Evolutionary conservation across 192 early-diverging fungal species (phyloP), one percentile per base, ranked within the genome.

Genomic region (Rhizophagus sp.): DNA sequence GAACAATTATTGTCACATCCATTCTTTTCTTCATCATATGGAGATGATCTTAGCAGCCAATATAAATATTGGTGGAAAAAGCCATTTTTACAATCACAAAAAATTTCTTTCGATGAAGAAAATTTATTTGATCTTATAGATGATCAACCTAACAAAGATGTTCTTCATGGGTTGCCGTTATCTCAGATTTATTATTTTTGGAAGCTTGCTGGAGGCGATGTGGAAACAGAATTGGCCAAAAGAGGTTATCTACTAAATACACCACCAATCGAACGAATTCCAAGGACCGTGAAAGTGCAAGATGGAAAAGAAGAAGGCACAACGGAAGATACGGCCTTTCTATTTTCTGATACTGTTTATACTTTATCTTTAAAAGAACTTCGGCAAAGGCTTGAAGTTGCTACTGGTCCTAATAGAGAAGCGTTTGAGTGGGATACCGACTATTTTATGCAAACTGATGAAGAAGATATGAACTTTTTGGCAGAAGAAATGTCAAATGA

Each of bases 161-260:
- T 85, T 8, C 74, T 89, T 0, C 68, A 78, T 44, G 84, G 85
- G 11, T 78, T 92, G 7, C 87, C 89, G 7, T 74, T 89, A 11
- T 79, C 85, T 0, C 86, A 88, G 61, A 82, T 92, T 13, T 92
- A 89, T 72, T 83, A 93, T 74, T 83, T 92, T 47, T 93, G 91
- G 91, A 89, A 86, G 62, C 49, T 93, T 25, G 89, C 90, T 8
- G 91, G 91, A 3, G 91, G 91, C 24, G 89, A 91, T 70, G 88
- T 91, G 0, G 91, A 90, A 73, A 64, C 88, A 6, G 89, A 90
- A 79, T 82, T 89, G 50, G 80, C 80, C 25, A 88, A 87, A 64
- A 76, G 83, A 50, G 87, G 85, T 3, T 86, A 82, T 9, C 81
- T 89, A 11, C 77, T 83, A 5, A 84, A 84, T 1, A 89, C 89